Conservation (phyloP, 169 alveolate genomes). For the Plasmodium reichenowi region DNA sequence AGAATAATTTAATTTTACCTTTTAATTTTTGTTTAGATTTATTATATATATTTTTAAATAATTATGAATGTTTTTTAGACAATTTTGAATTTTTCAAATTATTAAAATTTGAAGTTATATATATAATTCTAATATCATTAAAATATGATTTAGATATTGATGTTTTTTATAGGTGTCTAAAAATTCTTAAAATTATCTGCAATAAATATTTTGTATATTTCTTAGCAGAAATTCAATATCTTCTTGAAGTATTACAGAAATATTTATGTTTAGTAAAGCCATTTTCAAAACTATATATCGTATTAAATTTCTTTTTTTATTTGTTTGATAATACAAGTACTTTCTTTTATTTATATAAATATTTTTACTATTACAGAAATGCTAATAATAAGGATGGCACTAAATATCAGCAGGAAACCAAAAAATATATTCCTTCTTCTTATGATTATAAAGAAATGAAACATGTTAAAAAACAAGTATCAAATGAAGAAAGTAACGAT, state of each 20-base stretch:
- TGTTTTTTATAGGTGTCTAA: slow-evolving; percentile 58
- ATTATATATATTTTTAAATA: slow-evolving; percentile 57
- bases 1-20: slow-evolving; percentile 66
- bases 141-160: slow-evolving; percentile 59
- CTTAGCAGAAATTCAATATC: slow-evolving; percentile 66
- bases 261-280: slow-evolving; percentile 50
- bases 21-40: slow-evolving; percentile 63
- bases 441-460: neutral
- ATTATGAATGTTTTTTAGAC: slow-evolving; percentile 64
- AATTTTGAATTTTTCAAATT: slow-evolving; percentile 68
- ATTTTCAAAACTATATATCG: slow-evolving; percentile 60
- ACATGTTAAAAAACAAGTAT: neutral
- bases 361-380: slow-evolving; percentile 18
- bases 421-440: neutral
- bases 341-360: slow-evolving; percentile 49
- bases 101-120: slow-evolving; percentile 62
- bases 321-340: slow-evolving; percentile 48
- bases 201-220: slow-evolving; percentile 61
- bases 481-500: neutral
- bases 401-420: neutral
- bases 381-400: neutral
- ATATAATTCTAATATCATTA: slow-evolving; percentile 46
- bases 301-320: slow-evolving; percentile 69
- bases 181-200: slow-evolving; percentile 57
- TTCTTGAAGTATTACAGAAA: slow-evolving; percentile 22